Base-by-base conservation (phyloP, 2,329 filamentous ascomycete genomes). In the Fusarium equiseti region DNA sequence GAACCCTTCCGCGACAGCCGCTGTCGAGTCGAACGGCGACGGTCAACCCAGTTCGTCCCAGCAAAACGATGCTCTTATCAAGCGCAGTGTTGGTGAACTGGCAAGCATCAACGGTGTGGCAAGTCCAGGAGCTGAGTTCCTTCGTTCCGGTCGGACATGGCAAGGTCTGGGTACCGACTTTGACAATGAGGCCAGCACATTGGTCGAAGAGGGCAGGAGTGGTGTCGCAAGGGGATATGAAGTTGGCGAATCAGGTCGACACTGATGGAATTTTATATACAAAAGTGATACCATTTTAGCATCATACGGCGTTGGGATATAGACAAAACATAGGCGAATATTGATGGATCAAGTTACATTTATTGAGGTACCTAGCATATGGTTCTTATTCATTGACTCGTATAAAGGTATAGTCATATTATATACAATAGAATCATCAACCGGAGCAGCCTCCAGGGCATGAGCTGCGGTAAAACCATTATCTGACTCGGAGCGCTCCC, bases 111-210 rank as follows among this genome's bases (percentile, higher is more conserved):
- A 95, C 54, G 94, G 94, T 9, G 88, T 95, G 1, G 85, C 92
- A n/a, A 98, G 95, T 48, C 96, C 96, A 1, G 96, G 94, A 0
- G 96, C 96, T 1, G 93, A 98, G 79, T 98, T 89, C 73, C 82
- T 99, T 68, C 88, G 91, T 32, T 92, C 91, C 6, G 89, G 95
- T 75, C 84, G 96, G 60, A 97, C 93, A 6, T 99, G 96, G 96
- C 92, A 92, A 76, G 96, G 96, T 0, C 81, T 99, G 26, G 96
- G 96, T 0, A 97, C 89, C 67, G 96, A 99, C 78, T 97, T 94
- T 75, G 70, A 81, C n/a, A 83, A 83, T 16, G 85, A 88, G 56
- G 82, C 83, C n/a, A 83, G 92, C 59, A 90, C 92, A 2, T 79
- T 88, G 20, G 87, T 99, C 61, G 94, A 97, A 77, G 90, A 98